Evolutionary conservation across 768 basidiomycete species (phyloP).

Genomic region (Gymnopilus dilepis): DNA sequence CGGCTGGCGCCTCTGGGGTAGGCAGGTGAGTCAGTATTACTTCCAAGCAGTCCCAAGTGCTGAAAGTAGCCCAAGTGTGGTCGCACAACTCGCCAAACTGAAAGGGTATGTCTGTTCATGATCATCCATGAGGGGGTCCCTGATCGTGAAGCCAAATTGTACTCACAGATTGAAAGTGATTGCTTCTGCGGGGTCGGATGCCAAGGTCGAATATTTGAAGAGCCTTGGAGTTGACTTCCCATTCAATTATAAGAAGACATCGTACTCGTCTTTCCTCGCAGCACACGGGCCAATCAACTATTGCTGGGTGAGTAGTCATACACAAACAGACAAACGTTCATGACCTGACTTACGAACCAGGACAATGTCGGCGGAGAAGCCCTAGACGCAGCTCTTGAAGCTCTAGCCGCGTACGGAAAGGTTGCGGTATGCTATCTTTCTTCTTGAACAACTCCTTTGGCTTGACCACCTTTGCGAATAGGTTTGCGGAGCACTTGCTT

Average conservation of each 20-base stretch:
- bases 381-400: constrained; percentile 58
- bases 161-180: constrained; percentile 56
- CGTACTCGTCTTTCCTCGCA: constrained; percentile 52
- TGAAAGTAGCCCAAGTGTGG: too few species aligned
- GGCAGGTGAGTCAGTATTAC: constrained; percentile 25
- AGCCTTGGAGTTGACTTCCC: constrained; percentile 66
- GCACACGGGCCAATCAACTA: constrained; percentile 57
- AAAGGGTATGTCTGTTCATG: constrained; percentile 33
- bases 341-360: constrained; percentile 46
- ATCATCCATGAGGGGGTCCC: background rate
- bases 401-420: constrained; percentile 11
- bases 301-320: constrained; percentile 32
- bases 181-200: constrained; percentile 71
- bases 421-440: constrained; percentile 39
- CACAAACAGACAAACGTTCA: too few species aligned
- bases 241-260: constrained; percentile 74
- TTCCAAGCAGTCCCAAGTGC: background rate
- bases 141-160: too few species aligned
- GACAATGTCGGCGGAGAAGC: constrained; percentile 68
- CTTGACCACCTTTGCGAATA: too few species aligned
- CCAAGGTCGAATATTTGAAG: constrained; percentile 67
- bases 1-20: constrained; percentile 35
- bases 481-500: constrained; percentile 5
- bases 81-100: constrained; percentile 55
- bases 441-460: too few species aligned